Evolutionary conservation across 1,139 yeast genomes (phyloP).

Genomic region (Candida labiduridarum): DNA sequence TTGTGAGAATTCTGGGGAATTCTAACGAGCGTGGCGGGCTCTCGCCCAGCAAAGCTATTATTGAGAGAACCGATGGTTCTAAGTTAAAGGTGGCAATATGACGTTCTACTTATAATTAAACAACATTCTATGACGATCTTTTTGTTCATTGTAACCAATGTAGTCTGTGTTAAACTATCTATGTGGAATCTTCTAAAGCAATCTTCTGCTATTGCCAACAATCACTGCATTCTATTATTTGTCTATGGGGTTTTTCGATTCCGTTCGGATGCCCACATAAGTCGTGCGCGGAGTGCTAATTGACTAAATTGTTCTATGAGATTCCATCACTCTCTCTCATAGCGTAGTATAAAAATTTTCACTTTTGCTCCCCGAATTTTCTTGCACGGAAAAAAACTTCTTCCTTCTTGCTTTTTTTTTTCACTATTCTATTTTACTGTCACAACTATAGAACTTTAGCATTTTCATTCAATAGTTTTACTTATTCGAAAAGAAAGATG

Average conservation of each 20-base stretch:
- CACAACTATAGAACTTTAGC: not conserved
- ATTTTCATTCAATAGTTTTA: constrained; percentile 3
- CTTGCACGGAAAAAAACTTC: constrained; percentile 1
- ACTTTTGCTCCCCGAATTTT: constrained; percentile 7
- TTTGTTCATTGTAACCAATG: not conserved
- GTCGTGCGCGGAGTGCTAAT: not conserved
- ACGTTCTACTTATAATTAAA: no score
- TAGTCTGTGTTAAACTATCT: not conserved
- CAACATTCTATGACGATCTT: not conserved
- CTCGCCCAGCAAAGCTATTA: no score
- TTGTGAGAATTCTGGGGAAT: not conserved
- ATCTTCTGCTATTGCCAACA: not conserved
- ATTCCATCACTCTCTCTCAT: constrained; percentile 4
- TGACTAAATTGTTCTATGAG: constrained; percentile 10
- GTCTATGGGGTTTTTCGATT: not conserved
- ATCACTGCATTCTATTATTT: not conserved
- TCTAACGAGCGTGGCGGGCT: no score
- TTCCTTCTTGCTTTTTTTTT: not conserved
- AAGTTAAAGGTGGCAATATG: no score
- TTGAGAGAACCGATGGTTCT: no score
- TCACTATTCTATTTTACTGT: constrained; percentile 1
- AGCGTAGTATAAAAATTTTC: constrained; percentile 8
- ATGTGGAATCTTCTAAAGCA: not conserved
- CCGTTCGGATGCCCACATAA: not conserved
- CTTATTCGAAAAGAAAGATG: constrained; percentile 25